Base-by-base conservation (phyloP, 768 basidiomycete genomes). In the Pulveroboletus sp. region DNA sequence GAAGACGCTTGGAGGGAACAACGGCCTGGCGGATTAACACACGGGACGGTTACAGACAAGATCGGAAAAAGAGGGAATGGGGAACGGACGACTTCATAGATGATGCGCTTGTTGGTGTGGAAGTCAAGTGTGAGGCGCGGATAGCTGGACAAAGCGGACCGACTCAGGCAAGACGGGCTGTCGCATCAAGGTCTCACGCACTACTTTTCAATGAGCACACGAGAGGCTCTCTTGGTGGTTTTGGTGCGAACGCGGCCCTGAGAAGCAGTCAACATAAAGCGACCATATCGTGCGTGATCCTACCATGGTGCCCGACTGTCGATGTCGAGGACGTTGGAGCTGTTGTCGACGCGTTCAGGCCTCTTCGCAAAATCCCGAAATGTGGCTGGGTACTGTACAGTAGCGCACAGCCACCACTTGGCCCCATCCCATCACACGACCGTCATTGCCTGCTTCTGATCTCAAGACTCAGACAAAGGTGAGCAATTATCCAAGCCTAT, bases 161-260 rank as follows among this genome's bases (percentile, higher is more conserved):
- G 35, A 38, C 28, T 36, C 14, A 50, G 50, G 12, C 15, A 18
- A n/a, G 17, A 12, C 5, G 0, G 8, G 5, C 10, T 3, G 21
- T 21, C 12, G 17, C 5, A 15, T 18, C 17, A 21, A 43, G 12
- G 21, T 0, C 30, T 33, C 11, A 79, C 89, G 69, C 65, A 91
- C 89, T 97, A 99, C 83, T 97, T 97, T 83, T 99, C 96, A 68
- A 99, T 98, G 74, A 98, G 82, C 64, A 94, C 92, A 57, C 96
- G 86, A 59, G 94, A 97, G 67, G 96, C 95, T 77, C 94, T 90
- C 82, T 99, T 99, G 69, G 94, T 95, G 58, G 96, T 99, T 79
- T 99, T 99, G 66, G 96, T 99, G 70, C 96, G 90, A 76, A 99
- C 95, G 68, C 96, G 93, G 72, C 96, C 96, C 96, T 97, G 69